Evolutionary conservation across 768 basidiomycete species (phyloP).

Genomic region (Asterophora lycoperdoides): DNA sequence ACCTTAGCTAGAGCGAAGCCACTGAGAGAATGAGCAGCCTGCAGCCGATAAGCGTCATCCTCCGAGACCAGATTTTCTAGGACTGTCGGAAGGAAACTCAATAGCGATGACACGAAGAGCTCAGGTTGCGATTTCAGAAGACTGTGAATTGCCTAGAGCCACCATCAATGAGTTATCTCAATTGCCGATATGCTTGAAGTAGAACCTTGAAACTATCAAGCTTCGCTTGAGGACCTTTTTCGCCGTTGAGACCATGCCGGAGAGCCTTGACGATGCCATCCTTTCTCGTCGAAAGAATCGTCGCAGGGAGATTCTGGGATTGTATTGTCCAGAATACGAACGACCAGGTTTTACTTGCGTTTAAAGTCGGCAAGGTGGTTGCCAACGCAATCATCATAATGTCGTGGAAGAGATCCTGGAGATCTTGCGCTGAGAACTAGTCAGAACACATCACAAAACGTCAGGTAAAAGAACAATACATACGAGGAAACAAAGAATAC

Average conservation of each 20-base stretch:
- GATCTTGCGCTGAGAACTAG: constrained; percentile 34
- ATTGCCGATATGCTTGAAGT: not conserved
- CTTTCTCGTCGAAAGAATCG: constrained; percentile 30
- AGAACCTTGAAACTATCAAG: constrained; percentile 32
- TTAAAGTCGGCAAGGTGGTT: constrained; percentile 30
- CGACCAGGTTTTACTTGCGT: constrained; percentile 38
- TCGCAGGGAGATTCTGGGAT: constrained; percentile 42
- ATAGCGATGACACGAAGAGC: constrained; percentile 46
- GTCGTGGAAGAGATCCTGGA: constrained; percentile 41
- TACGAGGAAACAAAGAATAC: constrained; percentile 46
- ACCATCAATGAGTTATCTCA: not conserved
- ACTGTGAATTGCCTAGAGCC: constrained; percentile 29
- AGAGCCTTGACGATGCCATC: constrained; percentile 32
- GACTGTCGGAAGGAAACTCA: constrained; percentile 41
- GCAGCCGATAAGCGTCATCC: constrained; percentile 33
- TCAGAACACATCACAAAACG: constrained; percentile 5
- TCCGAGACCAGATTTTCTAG: constrained; percentile 28
- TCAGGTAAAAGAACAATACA: constrained; percentile 17
- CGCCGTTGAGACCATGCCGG: constrained; percentile 29
- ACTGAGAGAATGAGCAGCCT: constrained; percentile 55
- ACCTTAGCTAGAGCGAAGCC: constrained; percentile 47
- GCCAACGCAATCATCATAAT: constrained; percentile 39
- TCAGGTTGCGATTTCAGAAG: constrained; percentile 38
- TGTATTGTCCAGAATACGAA: constrained; percentile 49
- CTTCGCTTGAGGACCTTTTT: constrained; percentile 30